Evolutionary conservation across 352 stramenopile species (phyloP).

Genomic region (Achlya hypogyna): DNA sequence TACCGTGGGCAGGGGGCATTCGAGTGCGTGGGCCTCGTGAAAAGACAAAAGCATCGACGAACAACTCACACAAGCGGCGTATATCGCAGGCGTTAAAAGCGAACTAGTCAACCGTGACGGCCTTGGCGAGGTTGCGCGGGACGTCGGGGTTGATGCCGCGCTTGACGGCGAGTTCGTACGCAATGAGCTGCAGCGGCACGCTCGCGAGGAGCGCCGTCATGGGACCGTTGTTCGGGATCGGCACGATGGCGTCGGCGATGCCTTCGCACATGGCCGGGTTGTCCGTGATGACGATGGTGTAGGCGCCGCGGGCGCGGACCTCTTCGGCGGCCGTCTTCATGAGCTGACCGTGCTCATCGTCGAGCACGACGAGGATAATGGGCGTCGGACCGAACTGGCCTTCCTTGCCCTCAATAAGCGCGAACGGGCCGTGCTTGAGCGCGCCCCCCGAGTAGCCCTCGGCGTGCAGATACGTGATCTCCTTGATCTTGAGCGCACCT

Average conservation of each 20-base stretch:
- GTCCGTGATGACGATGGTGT: constrained; percentile 98
- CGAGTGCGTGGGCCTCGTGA: no score
- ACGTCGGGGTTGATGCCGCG: constrained; percentile 97
- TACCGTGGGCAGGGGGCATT: no score
- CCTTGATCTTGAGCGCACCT: constrained; percentile 98
- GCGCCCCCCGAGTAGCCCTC: constrained; percentile 96
- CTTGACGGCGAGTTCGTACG: constrained; percentile 96
- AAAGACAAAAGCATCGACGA: no score
- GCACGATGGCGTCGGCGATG: constrained; percentile 89
- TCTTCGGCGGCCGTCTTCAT: constrained; percentile 95
- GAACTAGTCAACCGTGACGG: constrained; percentile 98
- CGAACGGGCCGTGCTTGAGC: constrained; percentile 98
- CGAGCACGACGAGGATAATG: constrained; percentile 96
- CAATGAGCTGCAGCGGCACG: constrained; percentile 95
- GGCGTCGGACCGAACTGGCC: constrained; percentile 93
- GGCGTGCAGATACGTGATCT: constrained; percentile 98
- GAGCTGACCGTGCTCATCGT: constrained; percentile 93
- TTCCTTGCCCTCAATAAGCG: constrained; percentile 94
- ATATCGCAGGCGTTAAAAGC: no score
- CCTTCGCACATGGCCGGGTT: constrained; percentile 89
- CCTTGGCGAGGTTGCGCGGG: constrained; percentile 97
- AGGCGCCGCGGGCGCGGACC: constrained; percentile 92
- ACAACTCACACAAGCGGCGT: no score
- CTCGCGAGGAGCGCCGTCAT: constrained; percentile 94
- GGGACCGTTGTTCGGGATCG: constrained; percentile 93